Base-by-base conservation (phyloP, 2,329 filamentous ascomycete genomes). In the Arachnomyces sp. region DNA sequence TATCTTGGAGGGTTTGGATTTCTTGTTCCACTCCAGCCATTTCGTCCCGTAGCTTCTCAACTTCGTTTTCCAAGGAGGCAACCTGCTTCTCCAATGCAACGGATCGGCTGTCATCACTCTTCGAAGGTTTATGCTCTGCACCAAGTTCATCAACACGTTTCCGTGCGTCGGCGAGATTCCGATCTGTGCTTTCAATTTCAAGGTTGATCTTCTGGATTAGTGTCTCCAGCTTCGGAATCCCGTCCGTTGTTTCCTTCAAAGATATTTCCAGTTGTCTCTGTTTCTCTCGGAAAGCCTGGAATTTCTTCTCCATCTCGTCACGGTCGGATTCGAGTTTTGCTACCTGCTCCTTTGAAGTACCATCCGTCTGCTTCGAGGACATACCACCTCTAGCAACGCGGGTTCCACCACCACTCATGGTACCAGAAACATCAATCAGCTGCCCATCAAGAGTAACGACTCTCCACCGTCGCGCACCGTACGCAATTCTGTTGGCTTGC, bases 401-500 rank as follows among this genome's bases (percentile, higher is more conserved):
- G 34, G 79, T 90, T 42, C 92, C 92, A 72, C 92, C 92, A 71
- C 92, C 92, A 43, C 86, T 95, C 92, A 98, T 96, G 28, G 92
- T 96, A 72, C 92, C 92, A 1, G 90, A 95, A 60, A 93, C 93
- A 67, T 98, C 92, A 51, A 98, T 96, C 38, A 98, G 75, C 62
- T 95, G 89, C 36, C 92, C 92, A 45, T 89, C 87, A 2, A 98
- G 76, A 0, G 92, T 98, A 31, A 98, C 92, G 3, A 98, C 92
- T 49, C 92, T 82, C 92, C 92, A 98, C 61, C 92, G 74, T 68
- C 81, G 86, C 34, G 86, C 86, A 31, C 92, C 90, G 55, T 96
- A 98, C 6, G 92, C 92, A 50, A 98, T 95, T 34, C 92, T 82
- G 63, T 96, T 95, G 2, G 92, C 93, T 61, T 98, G 92, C n/a